phyloP scores from a whole-genome alignment of 2,329 filamentous ascomycete species.

The Calonectria montana region DNA sequence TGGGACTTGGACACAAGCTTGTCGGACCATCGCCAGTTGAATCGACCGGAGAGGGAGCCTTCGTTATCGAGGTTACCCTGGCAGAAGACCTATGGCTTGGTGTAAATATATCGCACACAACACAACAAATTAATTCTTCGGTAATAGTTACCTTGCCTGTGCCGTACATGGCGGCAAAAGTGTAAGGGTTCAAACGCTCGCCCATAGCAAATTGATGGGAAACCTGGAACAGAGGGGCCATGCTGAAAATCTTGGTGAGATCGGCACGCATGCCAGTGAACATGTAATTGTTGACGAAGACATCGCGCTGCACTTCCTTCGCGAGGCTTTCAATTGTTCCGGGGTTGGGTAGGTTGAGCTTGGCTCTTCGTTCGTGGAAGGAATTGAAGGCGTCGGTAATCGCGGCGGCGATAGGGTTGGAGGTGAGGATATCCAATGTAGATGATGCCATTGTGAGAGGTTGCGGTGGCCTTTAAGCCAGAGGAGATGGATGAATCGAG shows the following conservation, averaged over 20 bases:
- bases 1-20: constrained; percentile 87
- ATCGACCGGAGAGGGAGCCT: constrained; percentile 84
- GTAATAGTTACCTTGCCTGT: constrained; percentile 78
- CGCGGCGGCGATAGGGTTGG: constrained; percentile 77
- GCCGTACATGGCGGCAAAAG: constrained; percentile 93
- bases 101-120: constrained; percentile 26
- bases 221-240: constrained; percentile 94
- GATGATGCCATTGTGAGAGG: constrained; percentile 61
- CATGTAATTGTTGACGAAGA: constrained; percentile 95
- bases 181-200: constrained; percentile 92
- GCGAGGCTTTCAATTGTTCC: constrained; percentile 91
- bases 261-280: constrained; percentile 97
- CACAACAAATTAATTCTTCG: constrained; percentile 10
- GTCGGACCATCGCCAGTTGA: constrained; percentile 91
- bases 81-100: constrained; percentile 80
- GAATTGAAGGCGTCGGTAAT: constrained; percentile 82
- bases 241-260: constrained; percentile 95
- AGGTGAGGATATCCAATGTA: constrained; percentile 71
- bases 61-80: constrained; percentile 97
- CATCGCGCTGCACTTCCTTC: constrained; percentile 94
- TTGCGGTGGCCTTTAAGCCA: constrained; percentile 41
- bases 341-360: constrained; percentile 90
- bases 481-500: constrained; percentile 32
- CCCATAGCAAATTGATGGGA: constrained; percentile 98
- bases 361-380: constrained; percentile 87